phyloP scores from a whole-genome alignment of 2,329 filamentous ascomycete genomes.

The Purpureocillium takamizusanense region DNA sequence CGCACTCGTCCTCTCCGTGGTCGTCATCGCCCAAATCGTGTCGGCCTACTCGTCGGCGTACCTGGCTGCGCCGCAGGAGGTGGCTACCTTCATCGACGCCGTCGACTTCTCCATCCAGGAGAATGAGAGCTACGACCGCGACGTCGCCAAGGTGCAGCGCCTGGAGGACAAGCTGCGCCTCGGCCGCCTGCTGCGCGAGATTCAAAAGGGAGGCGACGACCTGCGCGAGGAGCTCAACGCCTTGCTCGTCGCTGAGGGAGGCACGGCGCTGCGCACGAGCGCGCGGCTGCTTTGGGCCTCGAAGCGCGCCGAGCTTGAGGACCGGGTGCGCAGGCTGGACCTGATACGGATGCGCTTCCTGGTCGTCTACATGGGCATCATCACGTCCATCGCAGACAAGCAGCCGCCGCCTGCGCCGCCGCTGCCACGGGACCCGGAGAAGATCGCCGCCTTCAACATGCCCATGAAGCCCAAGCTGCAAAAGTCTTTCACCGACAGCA shows the following conservation, averaged over 20 bases:
- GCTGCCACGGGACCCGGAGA: constrained; percentile 23
- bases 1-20: constrained; percentile 45
- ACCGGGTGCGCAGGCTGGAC: constrained; percentile 49
- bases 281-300: constrained; percentile 50
- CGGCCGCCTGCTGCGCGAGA: constrained; percentile 48
- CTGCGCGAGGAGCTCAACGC: constrained; percentile 50
- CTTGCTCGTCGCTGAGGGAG: constrained; percentile 37
- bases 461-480: constrained; percentile 25
- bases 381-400: constrained; percentile 29
- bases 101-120: constrained; percentile 54
- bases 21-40: constrained; percentile 43
- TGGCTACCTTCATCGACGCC: constrained; percentile 48
- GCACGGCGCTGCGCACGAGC: constrained; percentile 31
- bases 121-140: constrained; percentile 55
- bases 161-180: constrained; percentile 56
- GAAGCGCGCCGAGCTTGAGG: constrained; percentile 44
- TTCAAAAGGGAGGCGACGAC: constrained; percentile 51
- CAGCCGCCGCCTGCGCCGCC: constrained; percentile 21
- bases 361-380: constrained; percentile 54
- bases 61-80: constrained; percentile 47
- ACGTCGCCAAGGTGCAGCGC: constrained; percentile 46
- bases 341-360: constrained; percentile 56
- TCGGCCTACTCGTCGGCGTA: constrained; percentile 47
- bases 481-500: constrained; percentile 33
- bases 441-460: constrained; percentile 18